These are phyloP conservation scores for Salvia splendens DNA, from an alignment of 257 asterid genomes.

Conservation along the genomic window DNA sequence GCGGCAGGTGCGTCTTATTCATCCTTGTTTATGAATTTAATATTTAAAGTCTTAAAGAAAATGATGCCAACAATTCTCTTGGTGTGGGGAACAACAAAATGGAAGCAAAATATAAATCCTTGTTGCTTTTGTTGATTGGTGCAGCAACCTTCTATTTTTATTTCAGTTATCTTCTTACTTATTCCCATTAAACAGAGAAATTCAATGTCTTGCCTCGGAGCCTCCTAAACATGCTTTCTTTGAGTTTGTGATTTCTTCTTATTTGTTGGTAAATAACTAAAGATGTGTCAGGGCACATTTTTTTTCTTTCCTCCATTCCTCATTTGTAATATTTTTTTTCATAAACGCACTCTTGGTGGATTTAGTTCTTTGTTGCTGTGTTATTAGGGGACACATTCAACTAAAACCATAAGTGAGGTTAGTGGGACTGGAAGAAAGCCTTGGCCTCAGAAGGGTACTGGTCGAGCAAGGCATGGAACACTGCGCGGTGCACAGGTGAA, in stretches of 20 bases:
- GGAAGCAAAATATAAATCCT: background rate
- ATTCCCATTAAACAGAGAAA: background rate
- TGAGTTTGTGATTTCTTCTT: background rate
- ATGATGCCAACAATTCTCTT: background rate
- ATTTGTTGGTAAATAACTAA: background rate
- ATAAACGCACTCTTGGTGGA: constrained; percentile 1
- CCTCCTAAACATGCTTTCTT: background rate
- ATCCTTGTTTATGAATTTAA: constrained; percentile 20
- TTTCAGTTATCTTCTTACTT: background rate
- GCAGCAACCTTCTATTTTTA: background rate
- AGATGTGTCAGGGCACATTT: background rate
- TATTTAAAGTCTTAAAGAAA: background rate
- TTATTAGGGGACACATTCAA: constrained; percentile 89
- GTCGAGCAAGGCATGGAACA: constrained; percentile 93
- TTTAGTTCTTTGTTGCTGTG: background rate
- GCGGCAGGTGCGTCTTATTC: constrained; percentile 59
- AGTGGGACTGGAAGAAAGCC: constrained; percentile 98
- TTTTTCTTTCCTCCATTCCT: background rate
- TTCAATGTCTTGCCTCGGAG: background rate
- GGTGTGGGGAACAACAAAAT: background rate
- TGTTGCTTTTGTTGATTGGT: background rate
- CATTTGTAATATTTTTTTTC: background rate
- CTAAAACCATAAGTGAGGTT: constrained; percentile 89
- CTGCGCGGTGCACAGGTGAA: constrained; percentile 82
- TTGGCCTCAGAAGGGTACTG: constrained; percentile 85